phyloP scores from a whole-genome alignment of 164 flowering plant species.

The Pachysandra terminalis region DNA sequence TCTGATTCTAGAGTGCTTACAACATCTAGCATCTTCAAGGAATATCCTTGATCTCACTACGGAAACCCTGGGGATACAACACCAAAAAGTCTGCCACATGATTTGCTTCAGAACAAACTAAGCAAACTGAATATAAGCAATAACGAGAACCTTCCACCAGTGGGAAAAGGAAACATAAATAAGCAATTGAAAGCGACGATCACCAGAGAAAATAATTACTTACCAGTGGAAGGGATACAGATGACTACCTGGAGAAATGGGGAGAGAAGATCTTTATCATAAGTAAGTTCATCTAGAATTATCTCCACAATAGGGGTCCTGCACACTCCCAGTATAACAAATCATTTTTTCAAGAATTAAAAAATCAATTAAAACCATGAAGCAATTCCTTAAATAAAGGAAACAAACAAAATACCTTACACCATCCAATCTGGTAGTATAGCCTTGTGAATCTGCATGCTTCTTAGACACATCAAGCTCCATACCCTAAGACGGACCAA shows the following conservation, averaged over 20 bases:
- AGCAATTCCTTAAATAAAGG: background rate
- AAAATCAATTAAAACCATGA: background rate
- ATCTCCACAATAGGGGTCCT: conserved; percentile 72
- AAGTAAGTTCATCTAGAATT: conserved; percentile 73
- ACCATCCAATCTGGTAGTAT: conserved; percentile 72
- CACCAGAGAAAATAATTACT: background rate
- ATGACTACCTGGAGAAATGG: conserved; percentile 67
- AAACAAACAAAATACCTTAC: conserved; percentile 45
- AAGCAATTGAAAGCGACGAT: background rate
- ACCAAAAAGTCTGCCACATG: too few relatives aligned
- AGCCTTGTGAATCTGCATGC: conserved; percentile 53
- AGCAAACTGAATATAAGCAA: background rate
- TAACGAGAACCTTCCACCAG: background rate
- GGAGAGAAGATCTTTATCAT: conserved; percentile 43
- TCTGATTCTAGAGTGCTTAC: too few relatives aligned
- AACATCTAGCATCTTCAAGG: too few relatives aligned
- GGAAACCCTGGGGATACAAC: too few relatives aligned
- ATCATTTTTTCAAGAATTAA: background rate
- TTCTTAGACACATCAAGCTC: conserved; percentile 72
- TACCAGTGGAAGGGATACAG: background rate
- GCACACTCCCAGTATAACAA: conserved; percentile 22
- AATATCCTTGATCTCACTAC: too few relatives aligned
- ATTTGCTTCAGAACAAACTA: too few relatives aligned
- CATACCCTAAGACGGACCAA: conserved; percentile 45
- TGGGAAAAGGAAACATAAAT: background rate